Base-by-base conservation (phyloP, 257 asterid species). In the Forsythia suspensa region DNA sequence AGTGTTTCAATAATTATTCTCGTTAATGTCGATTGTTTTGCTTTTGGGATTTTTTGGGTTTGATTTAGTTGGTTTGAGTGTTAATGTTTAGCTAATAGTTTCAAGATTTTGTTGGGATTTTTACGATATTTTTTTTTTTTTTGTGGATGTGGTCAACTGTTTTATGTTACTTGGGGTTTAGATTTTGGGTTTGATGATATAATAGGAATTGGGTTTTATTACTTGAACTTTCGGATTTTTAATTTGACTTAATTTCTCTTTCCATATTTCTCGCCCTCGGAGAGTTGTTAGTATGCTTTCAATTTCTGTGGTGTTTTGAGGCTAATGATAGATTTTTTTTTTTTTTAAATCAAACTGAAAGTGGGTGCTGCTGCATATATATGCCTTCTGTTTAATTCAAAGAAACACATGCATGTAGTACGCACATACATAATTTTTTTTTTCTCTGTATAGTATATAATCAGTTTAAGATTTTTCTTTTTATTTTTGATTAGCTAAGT, bases 91-190 rank as follows among this genome's bases (percentile, higher is more conserved):
- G 70, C 39, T 63, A 29, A 55, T 29, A 63, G 18, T 21, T 21
- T 21, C 70, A 24, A 63, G 18, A 63, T 63, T 21, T 63, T 29
- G 39, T 63, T 29, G 16, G 18, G 2, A 21, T 24, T 37, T 18
- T 43, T 44, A 39, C 16, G 24, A 55, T 3, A 36, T 52, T 67
- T 29, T 13, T 20, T 76, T 68, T 42, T 16, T 41, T 52, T 70
- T 41, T 69, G 72, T 21, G 20, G 67, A 20, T 66, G 51, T 77
- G 86, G 87, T 84, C 84, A 82, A 82, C 88, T 84, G 73, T 82
- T 75, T 63, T 43, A 52, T 57, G 1, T 37, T 39, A 29, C 39
- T n/a, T 21, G 73, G 72, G 81, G 73, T 83, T 71, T 29, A 8
- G 38, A 77, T 78, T 63, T 63, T 75, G 78, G 77, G 39, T 61